A percentile compares a stretch with the other conserved stretches of the same genome.
Conservation (phyloP, 257 asterid species). For the Leonotis leonurus region DNA sequence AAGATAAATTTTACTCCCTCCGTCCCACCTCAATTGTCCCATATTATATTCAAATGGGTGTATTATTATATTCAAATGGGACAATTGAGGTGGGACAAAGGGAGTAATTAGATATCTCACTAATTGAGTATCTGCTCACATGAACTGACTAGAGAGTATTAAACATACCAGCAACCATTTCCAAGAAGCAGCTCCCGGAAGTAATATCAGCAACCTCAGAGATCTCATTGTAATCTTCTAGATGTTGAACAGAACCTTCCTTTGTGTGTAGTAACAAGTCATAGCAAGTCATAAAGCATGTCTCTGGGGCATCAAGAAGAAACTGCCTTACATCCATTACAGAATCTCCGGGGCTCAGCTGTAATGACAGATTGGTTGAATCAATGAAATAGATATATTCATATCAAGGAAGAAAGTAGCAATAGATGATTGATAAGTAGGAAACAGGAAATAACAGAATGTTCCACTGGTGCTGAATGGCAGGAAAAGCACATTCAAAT, state of each 20-base stretch:
- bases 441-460: not conserved
- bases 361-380: constrained; percentile 29
- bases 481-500: constrained; percentile 6
- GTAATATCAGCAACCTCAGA: constrained; percentile 94
- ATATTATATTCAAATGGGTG: too few relatives aligned
- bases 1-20: not conserved
- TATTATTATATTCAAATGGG: too few relatives aligned
- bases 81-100: too few relatives aligned
- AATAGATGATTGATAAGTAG: not conserved
- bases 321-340: constrained; percentile 96
- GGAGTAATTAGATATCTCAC: not conserved
- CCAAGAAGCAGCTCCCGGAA: constrained; percentile 73
- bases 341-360: constrained; percentile 98
- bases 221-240: constrained; percentile 90
- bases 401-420: constrained; percentile 7
- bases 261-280: constrained; percentile 74
- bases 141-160: not conserved
- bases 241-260: constrained; percentile 68
- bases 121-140: not conserved
- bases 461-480: not conserved
- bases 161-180: constrained; percentile 81
- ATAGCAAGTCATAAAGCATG: constrained; percentile 87
- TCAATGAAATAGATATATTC: constrained; percentile 7
- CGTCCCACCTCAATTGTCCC: too few relatives aligned
- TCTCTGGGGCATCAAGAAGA: constrained; percentile 95